These are phyloP conservation scores for Aphanomyces euteiches DNA, from an alignment of 352 stramenopile genomes.

Conservation along the genomic window DNA sequence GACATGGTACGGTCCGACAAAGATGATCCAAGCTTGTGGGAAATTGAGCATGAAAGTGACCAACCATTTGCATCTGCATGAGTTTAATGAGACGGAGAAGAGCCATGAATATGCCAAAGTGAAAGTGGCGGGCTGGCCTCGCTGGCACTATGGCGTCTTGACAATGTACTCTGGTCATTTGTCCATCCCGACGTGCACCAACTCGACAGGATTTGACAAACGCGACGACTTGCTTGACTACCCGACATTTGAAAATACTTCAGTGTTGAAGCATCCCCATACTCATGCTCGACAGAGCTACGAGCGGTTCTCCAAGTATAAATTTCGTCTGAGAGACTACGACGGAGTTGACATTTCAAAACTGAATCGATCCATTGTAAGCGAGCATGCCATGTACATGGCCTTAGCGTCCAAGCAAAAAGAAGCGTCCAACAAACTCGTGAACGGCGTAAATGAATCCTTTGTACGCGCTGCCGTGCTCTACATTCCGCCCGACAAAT, in stretches of 20 bases:
- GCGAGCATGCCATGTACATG: slow-evolving; percentile 1
- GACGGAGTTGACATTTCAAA: not conserved
- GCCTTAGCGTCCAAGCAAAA: not conserved
- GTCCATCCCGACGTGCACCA: not conserved
- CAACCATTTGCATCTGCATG: slow-evolving; percentile 8
- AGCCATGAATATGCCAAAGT: not conserved
- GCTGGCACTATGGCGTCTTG: not conserved
- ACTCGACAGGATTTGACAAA: not conserved
- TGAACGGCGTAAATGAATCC: not conserved
- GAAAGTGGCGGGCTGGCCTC: not conserved
- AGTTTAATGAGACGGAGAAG: not conserved
- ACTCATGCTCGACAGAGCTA: not conserved
- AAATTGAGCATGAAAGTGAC: not conserved
- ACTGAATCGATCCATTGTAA: slow-evolving; percentile 4
- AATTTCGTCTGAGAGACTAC: not conserved
- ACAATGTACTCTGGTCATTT: not conserved
- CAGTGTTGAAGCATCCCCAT: not conserved
- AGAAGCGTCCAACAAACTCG: not conserved
- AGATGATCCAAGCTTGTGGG: not conserved
- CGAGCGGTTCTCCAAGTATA: not conserved
- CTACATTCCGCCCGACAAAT: not conserved
- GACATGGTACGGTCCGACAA: not conserved
- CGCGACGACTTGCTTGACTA: not conserved
- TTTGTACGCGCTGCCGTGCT: not conserved
- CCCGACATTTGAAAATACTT: not conserved